phyloP scores from a whole-genome alignment of 257 asterid genomes.

The Leonotis leonurus region DNA sequence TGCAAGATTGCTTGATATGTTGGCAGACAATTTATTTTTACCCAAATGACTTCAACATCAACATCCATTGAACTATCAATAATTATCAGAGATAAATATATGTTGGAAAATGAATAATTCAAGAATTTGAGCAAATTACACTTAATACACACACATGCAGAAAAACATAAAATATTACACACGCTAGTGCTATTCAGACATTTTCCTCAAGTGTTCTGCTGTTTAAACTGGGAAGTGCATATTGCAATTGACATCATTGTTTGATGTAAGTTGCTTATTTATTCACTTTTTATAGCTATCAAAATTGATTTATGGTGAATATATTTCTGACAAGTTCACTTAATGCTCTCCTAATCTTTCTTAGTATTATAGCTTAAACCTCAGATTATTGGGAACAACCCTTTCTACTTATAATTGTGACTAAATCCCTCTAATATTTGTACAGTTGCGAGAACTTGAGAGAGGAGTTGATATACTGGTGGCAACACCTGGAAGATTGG shows the following conservation, averaged over 20 bases:
- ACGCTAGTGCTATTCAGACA: not conserved
- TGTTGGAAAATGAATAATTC: not conserved
- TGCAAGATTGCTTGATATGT: not conserved
- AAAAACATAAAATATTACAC: not conserved
- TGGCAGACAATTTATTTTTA: not conserved
- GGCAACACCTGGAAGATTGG: slow-evolving; percentile 92
- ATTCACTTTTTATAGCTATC: not conserved
- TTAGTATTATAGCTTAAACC: not conserved
- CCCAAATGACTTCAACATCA: not conserved
- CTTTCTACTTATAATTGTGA: slow-evolving; percentile 6
- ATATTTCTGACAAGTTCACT: not conserved
- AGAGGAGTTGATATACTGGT: slow-evolving; percentile 93
- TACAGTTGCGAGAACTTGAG: slow-evolving; percentile 82
- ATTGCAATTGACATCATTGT: not conserved
- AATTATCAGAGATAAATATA: not conserved
- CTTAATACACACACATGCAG: not conserved
- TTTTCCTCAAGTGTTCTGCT: not conserved
- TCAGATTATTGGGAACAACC: not conserved
- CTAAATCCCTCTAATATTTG: slow-evolving; percentile 8
- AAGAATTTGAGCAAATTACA: not conserved
- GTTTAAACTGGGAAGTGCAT: not conserved
- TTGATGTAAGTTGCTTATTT: not conserved
- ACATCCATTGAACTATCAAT: not conserved
- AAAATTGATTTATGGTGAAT: not conserved
- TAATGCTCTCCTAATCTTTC: not conserved